A percentile compares a stretch with the other conserved stretches of the same genome.
Evolutionary conservation across 331 rosid genomes (phyloP).

Genomic region (Malus hybrid): DNA sequence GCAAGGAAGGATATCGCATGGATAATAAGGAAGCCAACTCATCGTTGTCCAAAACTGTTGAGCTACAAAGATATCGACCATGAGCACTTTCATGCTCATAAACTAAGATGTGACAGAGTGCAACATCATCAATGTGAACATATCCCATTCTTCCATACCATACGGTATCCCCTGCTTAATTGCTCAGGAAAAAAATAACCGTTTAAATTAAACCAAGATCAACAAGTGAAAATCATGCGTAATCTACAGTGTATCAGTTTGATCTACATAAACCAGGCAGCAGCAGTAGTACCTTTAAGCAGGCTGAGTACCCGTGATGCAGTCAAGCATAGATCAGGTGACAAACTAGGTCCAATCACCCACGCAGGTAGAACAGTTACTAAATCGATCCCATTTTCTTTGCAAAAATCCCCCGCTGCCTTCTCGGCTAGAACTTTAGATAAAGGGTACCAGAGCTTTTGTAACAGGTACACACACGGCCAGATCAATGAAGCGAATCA

Average conservation of each 20-base stretch:
- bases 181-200: no score
- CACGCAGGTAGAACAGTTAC: slow-evolving; percentile 67
- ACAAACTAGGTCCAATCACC: slow-evolving; percentile 67
- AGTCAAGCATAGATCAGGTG: slow-evolving; percentile 63
- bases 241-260: no score
- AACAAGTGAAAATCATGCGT: no score
- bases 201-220: background rate
- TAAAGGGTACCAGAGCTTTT: slow-evolving; percentile 68
- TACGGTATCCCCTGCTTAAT: slow-evolving; percentile 49
- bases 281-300: slow-evolving; percentile 36
- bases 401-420: slow-evolving; percentile 87
- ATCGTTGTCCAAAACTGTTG: slow-evolving; percentile 39
- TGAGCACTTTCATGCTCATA: slow-evolving; percentile 41
- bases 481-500: background rate
- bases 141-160: slow-evolving; percentile 87
- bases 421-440: slow-evolving; percentile 71
- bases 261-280: no score
- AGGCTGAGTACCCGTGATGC: slow-evolving; percentile 73
- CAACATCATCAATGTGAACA: slow-evolving; percentile 80
- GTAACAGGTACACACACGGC: background rate
- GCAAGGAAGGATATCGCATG: slow-evolving; percentile 48
- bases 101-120: slow-evolving; percentile 55
- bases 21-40: slow-evolving; percentile 43
- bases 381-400: slow-evolving; percentile 48
- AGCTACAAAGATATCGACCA: slow-evolving; percentile 75